Evolutionary conservation across 495 filamentous ascomycete genomes (phyloP).

Genomic region (Talaromyces thailandensis): DNA sequence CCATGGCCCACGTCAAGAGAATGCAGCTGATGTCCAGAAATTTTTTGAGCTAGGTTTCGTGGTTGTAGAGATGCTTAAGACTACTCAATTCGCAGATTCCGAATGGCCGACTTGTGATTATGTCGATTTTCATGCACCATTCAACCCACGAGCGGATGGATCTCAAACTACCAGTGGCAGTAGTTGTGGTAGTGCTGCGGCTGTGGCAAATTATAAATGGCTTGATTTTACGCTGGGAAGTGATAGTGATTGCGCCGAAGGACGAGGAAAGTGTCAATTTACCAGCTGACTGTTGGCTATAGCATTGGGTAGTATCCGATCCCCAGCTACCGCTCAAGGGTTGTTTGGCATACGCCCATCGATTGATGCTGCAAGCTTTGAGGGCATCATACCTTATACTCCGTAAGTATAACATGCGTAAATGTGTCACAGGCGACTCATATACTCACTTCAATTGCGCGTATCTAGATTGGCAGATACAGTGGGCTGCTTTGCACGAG

Average conservation of each 20-base stretch:
- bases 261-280: not conserved
- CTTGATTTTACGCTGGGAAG: slow-evolving; percentile 41
- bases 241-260: slow-evolving; percentile 18
- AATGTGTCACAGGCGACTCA: not conserved
- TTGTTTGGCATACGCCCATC: not conserved
- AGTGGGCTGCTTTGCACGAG: not conserved
- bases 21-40: slow-evolving; percentile 7
- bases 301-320: not conserved
- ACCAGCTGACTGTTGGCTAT: not conserved
- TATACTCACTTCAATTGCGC: not conserved
- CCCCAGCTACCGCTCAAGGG: not conserved
- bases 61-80: slow-evolving; percentile 25
- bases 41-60: slow-evolving; percentile 19
- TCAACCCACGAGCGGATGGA: slow-evolving; percentile 42
- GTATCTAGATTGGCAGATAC: not conserved
- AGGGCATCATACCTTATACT: not conserved
- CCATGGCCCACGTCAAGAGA: slow-evolving; percentile 7
- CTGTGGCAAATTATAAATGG: slow-evolving; percentile 40
- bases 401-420: not conserved
- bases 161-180: slow-evolving; percentile 37
- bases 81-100: slow-evolving; percentile 9
- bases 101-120: slow-evolving; percentile 10
- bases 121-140: slow-evolving; percentile 30
- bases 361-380: not conserved
- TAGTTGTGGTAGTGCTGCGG: slow-evolving; percentile 34